Evolutionary conservation across 2,329 filamentous ascomycete genomes (phyloP).

Genomic region (Fusarium cyanostomum): DNA sequence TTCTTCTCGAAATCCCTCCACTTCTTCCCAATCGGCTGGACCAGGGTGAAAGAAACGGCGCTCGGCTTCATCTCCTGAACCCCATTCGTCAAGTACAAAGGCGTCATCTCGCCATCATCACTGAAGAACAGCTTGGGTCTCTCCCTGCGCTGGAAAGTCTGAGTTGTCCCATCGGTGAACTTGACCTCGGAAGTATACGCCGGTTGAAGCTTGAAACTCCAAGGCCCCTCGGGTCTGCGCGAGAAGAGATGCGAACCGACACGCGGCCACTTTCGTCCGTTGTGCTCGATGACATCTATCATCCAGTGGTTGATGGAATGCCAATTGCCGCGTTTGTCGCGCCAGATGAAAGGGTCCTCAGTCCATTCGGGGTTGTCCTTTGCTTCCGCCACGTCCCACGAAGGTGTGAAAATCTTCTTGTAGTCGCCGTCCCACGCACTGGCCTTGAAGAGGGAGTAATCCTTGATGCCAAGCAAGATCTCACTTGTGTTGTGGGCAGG

Average conservation of each 20-base stretch:
- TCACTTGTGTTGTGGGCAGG: not conserved
- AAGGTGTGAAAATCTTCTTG: conserved; percentile 12
- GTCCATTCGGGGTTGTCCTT: conserved; percentile 25
- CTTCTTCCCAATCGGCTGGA: conserved; percentile 26
- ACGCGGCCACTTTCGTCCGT: conserved; percentile 42
- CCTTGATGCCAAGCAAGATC: conserved; percentile 19
- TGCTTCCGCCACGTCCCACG: conserved; percentile 23
- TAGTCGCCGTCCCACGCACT: not conserved
- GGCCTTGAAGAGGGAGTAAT: conserved; percentile 23
- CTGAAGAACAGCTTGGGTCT: conserved; percentile 60
- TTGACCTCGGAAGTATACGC: conserved; percentile 44
- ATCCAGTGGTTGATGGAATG: conserved; percentile 48
- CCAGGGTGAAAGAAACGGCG: conserved; percentile 16
- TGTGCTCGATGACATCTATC: conserved; percentile 39
- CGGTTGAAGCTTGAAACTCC: conserved; percentile 42
- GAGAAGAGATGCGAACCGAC: conserved; percentile 46
- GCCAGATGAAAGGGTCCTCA: conserved; percentile 49
- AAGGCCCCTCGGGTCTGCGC: conserved; percentile 40
- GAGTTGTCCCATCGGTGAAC: conserved; percentile 51
- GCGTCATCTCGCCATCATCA: conserved; percentile 52
- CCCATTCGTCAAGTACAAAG: conserved; percentile 57
- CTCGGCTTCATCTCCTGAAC: conserved; percentile 51
- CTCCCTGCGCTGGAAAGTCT: conserved; percentile 55
- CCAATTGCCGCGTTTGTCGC: conserved; percentile 46
- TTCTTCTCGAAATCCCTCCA: conserved; percentile 22